Percentiles rank a stretch among this genome's conserved stretches.
phyloP scores from a whole-genome alignment of 148 eudicot genomes.

The Camellia lanceoleosa region DNA sequence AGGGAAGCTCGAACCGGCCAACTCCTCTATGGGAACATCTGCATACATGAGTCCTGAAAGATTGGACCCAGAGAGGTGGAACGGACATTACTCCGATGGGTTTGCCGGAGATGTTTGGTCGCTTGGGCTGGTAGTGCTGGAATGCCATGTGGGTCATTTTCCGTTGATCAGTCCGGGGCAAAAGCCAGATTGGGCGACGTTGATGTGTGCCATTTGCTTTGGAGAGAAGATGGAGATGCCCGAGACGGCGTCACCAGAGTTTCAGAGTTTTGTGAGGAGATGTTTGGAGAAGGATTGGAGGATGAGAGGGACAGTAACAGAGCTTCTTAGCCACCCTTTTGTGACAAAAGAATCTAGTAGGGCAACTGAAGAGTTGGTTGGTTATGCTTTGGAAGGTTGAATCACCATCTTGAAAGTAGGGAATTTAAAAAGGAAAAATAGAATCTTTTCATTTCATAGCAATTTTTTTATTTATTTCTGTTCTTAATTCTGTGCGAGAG shows the following conservation, averaged over 20 bases:
- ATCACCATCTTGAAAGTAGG: too few species aligned
- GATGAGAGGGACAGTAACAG: slow-evolving; percentile 30
- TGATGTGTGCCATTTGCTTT: slow-evolving; percentile 27
- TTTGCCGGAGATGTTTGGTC: slow-evolving; percentile 36
- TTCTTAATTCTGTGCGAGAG: too few species aligned
- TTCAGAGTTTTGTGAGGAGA: slow-evolving; percentile 26
- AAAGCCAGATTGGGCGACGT: slow-evolving; percentile 27
- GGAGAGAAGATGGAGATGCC: slow-evolving; percentile 26
- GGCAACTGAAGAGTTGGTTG: background rate
- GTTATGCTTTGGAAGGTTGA: background rate
- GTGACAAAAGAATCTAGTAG: slow-evolving; percentile 5
- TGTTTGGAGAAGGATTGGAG: slow-evolving; percentile 40
- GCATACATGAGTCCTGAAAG: slow-evolving; percentile 42
- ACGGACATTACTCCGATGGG: slow-evolving; percentile 16
- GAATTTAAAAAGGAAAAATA: too few species aligned
- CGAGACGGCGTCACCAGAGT: slow-evolving; percentile 19
- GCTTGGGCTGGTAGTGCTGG: slow-evolving; percentile 31
- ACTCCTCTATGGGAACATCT: slow-evolving; percentile 18
- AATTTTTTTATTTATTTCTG: background rate
- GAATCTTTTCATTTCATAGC: background rate
- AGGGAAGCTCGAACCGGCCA: background rate
- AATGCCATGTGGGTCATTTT: slow-evolving; percentile 20
- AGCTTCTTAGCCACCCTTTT: slow-evolving; percentile 35
- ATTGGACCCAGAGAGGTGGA: slow-evolving; percentile 34
- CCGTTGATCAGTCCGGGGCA: slow-evolving; percentile 16